phyloP scores from a whole-genome alignment of 495 filamentous ascomycete species.

The Penicillium simplicissimum region DNA sequence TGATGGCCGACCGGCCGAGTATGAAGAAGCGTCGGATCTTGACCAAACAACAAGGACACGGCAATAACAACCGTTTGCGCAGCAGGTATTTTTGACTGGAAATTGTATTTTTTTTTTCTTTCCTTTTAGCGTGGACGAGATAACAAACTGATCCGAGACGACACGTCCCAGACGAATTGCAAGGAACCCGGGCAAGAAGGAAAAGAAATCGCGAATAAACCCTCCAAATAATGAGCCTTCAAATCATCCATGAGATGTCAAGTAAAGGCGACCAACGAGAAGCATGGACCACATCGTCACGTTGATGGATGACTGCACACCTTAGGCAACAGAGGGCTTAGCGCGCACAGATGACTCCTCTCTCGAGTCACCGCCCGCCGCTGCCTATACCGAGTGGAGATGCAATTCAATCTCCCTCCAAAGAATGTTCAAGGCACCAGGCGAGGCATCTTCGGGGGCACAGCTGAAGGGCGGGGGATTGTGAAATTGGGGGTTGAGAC shows the following conservation, averaged over 20 bases:
- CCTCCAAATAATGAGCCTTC: background rate
- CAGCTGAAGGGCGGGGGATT: background rate
- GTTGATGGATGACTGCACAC: conserved; percentile 18
- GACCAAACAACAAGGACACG: no score
- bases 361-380: conserved; percentile 13
- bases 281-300: background rate
- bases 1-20: no score
- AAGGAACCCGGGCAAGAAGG: background rate
- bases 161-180: no score
- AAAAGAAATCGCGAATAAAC: background rate
- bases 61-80: no score
- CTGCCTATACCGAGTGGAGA: conserved; percentile 14
- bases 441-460: conserved; percentile 21
- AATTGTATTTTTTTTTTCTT: no score
- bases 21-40: no score
- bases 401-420: conserved; percentile 5
- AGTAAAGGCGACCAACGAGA: conserved; percentile 1
- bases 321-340: conserved; percentile 28
- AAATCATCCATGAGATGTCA: background rate
- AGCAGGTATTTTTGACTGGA: no score
- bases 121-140: no score
- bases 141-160: no score
- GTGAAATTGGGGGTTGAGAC: background rate
- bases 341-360: conserved; percentile 21
- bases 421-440: conserved; percentile 14